A percentile compares a stretch with the other conserved stretches of the same genome.
phyloP scores from a whole-genome alignment of 2,329 filamentous ascomycete species.

The Colletotrichum theobromicola region DNA sequence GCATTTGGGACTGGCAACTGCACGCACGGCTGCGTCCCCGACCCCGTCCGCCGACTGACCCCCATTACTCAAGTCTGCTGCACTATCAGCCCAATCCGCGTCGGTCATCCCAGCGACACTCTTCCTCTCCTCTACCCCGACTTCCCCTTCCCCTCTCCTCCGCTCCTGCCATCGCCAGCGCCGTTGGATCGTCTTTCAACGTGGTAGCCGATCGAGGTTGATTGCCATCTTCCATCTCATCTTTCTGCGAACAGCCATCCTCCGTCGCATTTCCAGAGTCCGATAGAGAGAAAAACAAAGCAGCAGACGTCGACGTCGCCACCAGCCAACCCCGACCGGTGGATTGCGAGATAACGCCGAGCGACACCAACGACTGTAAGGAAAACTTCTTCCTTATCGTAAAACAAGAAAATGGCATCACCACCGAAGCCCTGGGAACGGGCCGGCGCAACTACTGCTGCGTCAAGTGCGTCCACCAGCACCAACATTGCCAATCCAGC shows the following conservation, averaged over 20 bases:
- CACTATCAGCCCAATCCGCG: slow-evolving; percentile 2
- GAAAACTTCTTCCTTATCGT: slow-evolving; percentile 18
- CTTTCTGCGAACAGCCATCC: background rate
- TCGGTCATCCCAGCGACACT: background rate
- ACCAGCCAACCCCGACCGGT: slow-evolving; percentile 6
- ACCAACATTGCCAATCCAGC: background rate
- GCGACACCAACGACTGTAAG: background rate
- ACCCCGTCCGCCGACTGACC: background rate
- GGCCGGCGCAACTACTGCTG: slow-evolving; percentile 62
- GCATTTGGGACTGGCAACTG: background rate
- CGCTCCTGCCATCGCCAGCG: background rate
- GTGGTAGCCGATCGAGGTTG: background rate
- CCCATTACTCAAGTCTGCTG: slow-evolving; percentile 1
- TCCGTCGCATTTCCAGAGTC: background rate
- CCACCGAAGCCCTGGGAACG: slow-evolving; percentile 98
- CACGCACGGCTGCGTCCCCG: background rate
- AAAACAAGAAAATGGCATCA: slow-evolving; percentile 63
- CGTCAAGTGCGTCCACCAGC: slow-evolving; percentile 49
- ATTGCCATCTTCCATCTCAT: background rate
- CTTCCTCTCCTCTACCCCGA: background rate
- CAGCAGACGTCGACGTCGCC: background rate
- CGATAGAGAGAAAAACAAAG: background rate
- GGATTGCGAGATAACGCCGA: slow-evolving; percentile 21
- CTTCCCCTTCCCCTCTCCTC: background rate
- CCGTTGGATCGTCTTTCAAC: background rate